Percentiles rank a stretch among this genome's conserved stretches.
Conservation (phyloP, 495 filamentous ascomycete genomes). For the Neurospora sp. region DNA sequence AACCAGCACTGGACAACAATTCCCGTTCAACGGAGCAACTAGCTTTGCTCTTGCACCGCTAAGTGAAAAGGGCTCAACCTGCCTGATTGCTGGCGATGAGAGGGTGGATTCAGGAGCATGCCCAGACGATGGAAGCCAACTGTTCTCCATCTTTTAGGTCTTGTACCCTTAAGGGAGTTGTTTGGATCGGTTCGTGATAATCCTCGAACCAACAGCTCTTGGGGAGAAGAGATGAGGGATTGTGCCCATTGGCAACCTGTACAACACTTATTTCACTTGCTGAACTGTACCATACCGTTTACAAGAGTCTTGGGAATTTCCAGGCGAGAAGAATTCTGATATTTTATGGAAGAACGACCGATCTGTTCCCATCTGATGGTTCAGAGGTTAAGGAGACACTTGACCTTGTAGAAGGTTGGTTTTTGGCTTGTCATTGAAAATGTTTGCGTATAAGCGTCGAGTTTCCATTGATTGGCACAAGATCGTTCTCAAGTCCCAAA, state of each 20-base stretch:
- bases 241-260: neutral
- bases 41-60: slow-evolving; percentile 33
- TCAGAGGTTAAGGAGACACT: neutral
- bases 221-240: neutral
- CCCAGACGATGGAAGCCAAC: slow-evolving; percentile 29
- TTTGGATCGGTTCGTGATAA: neutral
- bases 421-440: neutral
- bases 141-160: slow-evolving; percentile 34
- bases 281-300: neutral
- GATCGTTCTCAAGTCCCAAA: neutral
- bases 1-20: slow-evolving; percentile 32
- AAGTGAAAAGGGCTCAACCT: slow-evolving; percentile 29
- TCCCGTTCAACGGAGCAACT: slow-evolving; percentile 31
- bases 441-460: neutral
- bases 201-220: neutral
- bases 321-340: neutral
- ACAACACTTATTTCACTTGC: neutral
- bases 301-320: neutral
- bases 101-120: slow-evolving; percentile 34
- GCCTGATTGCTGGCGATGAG: slow-evolving; percentile 28
- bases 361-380: neutral
- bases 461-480: neutral
- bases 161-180: neutral
- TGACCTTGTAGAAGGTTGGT: too few species aligned
- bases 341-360: neutral